These are phyloP conservation scores for Aleurites moluccanus DNA, from an alignment of 441 rosid genomes.

Conservation along the genomic window DNA sequence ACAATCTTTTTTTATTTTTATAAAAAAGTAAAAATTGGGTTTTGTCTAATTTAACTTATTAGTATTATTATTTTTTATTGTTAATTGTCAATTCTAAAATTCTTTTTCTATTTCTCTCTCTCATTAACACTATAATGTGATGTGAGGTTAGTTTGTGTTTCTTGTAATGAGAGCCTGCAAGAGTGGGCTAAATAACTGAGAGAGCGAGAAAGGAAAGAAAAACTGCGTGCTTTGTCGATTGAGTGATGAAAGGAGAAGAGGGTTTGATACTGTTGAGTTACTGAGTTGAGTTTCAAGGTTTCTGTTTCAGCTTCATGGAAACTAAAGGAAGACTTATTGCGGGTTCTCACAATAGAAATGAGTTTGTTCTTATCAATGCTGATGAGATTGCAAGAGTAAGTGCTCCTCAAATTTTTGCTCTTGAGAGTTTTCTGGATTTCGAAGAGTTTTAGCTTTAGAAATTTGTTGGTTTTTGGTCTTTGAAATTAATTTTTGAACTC, in stretches of 20 bases:
- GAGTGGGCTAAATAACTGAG: neutral
- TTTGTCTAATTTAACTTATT: neutral
- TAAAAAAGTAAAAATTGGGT: neutral
- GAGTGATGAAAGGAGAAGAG: slow-evolving; percentile 27
- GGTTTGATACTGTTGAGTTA: slow-evolving; percentile 16
- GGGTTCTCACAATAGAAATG: slow-evolving; percentile 96
- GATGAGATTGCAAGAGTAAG: slow-evolving; percentile 80
- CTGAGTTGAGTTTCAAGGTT: slow-evolving; percentile 24
- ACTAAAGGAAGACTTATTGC: slow-evolving; percentile 88
- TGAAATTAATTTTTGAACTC: neutral
- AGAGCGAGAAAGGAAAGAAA: slow-evolving; percentile 16
- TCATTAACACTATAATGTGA: slow-evolving; percentile 18
- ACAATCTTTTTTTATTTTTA: neutral
- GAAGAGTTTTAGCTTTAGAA: slow-evolving; percentile 8
- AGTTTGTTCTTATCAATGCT: slow-evolving; percentile 92
- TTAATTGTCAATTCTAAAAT: neutral
- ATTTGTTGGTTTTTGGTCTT: slow-evolving; percentile 7
- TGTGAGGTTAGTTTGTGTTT: slow-evolving; percentile 24
- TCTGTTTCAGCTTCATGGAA: slow-evolving; percentile 43
- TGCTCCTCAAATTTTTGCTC: slow-evolving; percentile 2
- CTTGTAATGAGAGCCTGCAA: slow-evolving; percentile 22
- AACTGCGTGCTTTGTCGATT: slow-evolving; percentile 20
- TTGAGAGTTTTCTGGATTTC: neutral
- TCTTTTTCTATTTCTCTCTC: slow-evolving; percentile 14
- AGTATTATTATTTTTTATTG: slow-evolving; percentile 17